Conservation (phyloP, 306 rosid genomes). For the Gillenia trifoliata region DNA sequence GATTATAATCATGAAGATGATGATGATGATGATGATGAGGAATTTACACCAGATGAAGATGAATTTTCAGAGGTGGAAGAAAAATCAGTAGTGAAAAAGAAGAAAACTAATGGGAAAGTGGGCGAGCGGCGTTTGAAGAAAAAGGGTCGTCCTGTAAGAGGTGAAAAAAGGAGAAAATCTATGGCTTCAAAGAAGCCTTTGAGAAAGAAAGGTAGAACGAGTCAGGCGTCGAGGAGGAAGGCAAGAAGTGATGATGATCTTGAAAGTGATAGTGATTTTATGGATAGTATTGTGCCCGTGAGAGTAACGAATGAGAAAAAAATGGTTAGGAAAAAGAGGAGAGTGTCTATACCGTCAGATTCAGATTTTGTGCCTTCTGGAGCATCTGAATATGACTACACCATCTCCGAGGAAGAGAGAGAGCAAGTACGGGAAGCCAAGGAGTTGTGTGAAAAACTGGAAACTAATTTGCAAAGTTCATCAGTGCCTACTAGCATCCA, state of each 20-base stretch:
- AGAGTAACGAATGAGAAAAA: slow-evolving; percentile 31
- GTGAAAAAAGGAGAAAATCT: slow-evolving; percentile 43
- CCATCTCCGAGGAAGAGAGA: slow-evolving; percentile 98
- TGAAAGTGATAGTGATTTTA: slow-evolving; percentile 39
- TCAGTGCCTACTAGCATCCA: slow-evolving; percentile 29
- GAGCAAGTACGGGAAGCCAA: slow-evolving; percentile 90
- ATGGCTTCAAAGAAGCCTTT: slow-evolving; percentile 53
- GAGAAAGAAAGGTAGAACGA: slow-evolving; percentile 54
- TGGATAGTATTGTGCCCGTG: slow-evolving; percentile 27
- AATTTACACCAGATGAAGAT: slow-evolving; percentile 73
- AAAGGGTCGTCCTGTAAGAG: slow-evolving; percentile 33
- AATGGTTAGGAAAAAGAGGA: slow-evolving; percentile 37
- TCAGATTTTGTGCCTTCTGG: slow-evolving; percentile 54
- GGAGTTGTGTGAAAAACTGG: slow-evolving; percentile 45
- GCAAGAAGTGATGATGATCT: slow-evolving; percentile 32
- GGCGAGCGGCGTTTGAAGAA: slow-evolving; percentile 40
- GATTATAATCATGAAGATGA: slow-evolving; percentile 36
- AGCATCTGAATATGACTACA: slow-evolving; percentile 63
- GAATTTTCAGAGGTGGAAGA: slow-evolving; percentile 67
- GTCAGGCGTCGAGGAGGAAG: slow-evolving; percentile 33
- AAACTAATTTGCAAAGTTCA: slow-evolving; percentile 50
- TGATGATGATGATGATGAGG: slow-evolving; percentile 56
- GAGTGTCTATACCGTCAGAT: slow-evolving; percentile 31
- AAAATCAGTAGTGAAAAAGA: slow-evolving; percentile 34
- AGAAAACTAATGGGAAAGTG: slow-evolving; percentile 40